Evolutionary conservation across 257 asterid species (phyloP), one percentile per base, ranked within the genome.

Genomic region (Phtheirospermum japonicum): DNA sequence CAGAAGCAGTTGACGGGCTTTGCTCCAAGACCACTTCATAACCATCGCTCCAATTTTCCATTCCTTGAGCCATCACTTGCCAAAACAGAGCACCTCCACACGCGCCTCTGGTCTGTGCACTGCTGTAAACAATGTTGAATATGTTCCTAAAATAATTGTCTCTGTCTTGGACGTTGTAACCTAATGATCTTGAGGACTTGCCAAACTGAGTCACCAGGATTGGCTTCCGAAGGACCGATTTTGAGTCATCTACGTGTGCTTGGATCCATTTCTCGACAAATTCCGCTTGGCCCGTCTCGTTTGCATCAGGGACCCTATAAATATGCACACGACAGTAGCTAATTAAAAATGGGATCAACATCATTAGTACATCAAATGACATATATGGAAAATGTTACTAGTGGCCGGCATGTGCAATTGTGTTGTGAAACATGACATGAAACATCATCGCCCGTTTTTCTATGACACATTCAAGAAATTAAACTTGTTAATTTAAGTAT

Each of bases 51-150:
- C 75, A 82, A 23, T 51, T 61, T 4, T 75, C 84, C 87, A 85
- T 82, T 28, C 84, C 84, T 3, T 65, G 52, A 19, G 82, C 85
- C 84, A 85, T 74, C 6, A 85, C 61, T 54, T 85, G 87, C 90
- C 89, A 85, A 33, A 85, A 77, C 36, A 85, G 50, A 0, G 82
- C 76, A 0, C 94, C 85, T 0, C 78, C 87, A 66, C 86, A 80
- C 0, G 90, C 67, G 16, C 94, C 94, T 7, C 85, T 79, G 9
- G 54, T 71, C 30, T 64, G 52, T 0, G 89, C 87, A 26, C 80
- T 65, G 0, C 63, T 17, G 5, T 78, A 80, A 0, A 85, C 80
- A 6, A 34, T 51, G 18, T 45, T 61, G 40, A 63, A 85, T 14
- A 83, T 36, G 8, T 46, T 58, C 0, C 56, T 54, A 0, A 80